Evolutionary conservation across 768 basidiomycete genomes (phyloP).

Genomic region (Calocera cornea): DNA sequence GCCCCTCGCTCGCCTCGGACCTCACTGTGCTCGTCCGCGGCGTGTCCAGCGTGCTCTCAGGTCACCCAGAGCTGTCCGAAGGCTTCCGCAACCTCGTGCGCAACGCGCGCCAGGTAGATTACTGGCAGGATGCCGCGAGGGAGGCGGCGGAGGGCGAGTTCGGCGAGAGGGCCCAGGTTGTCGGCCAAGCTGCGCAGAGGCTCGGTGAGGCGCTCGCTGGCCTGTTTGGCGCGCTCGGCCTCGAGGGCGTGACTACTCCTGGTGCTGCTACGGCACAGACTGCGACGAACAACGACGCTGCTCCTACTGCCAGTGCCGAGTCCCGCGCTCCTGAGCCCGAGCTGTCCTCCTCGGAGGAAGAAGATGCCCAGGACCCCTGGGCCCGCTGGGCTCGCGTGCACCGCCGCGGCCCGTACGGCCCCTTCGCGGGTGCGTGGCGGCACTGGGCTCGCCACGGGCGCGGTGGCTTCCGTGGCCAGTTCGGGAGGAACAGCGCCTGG

Average conservation of each 20-base stretch:
- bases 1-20: slow-evolving; percentile 46
- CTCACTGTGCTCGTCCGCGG: slow-evolving; percentile 46
- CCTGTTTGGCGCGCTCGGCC: slow-evolving; percentile 6
- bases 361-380: neutral
- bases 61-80: slow-evolving; percentile 61
- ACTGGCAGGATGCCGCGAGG: slow-evolving; percentile 45
- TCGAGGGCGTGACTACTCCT: neutral
- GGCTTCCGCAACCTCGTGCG: slow-evolving; percentile 48
- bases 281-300: no score
- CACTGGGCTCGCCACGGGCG: neutral
- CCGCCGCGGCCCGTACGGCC: neutral
- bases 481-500: neutral
- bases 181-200: slow-evolving; percentile 2
- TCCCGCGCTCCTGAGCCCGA: neutral
- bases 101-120: slow-evolving; percentile 50
- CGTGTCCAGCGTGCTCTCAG: slow-evolving; percentile 40
- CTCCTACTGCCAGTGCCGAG: neutral
- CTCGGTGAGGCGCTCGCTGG: slow-evolving; percentile 5
- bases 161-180: neutral
- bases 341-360: neutral
- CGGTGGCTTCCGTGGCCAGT: no score
- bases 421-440: neutral
- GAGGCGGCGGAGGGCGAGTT: neutral
- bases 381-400: neutral
- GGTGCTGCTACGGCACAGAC: neutral